Evolutionary conservation across 306 rosid genomes (phyloP).

Genomic region (Sophora flavescens): DNA sequence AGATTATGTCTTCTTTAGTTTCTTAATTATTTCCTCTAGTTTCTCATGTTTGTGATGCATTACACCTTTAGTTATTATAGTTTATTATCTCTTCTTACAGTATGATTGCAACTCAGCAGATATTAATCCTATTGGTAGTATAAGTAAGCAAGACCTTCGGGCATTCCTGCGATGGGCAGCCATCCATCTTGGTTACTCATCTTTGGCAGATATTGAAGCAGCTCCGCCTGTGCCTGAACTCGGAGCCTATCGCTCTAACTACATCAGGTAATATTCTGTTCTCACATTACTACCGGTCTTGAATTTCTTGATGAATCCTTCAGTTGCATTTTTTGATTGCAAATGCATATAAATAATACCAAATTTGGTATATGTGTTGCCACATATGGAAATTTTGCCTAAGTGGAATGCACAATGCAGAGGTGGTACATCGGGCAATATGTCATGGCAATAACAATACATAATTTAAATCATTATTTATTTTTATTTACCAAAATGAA

Average conservation of each 20-base stretch:
- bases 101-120: slow-evolving; percentile 97
- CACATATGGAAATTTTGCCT: not conserved
- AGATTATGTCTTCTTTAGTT: slow-evolving; percentile 3
- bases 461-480: not conserved
- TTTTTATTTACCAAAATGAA: not conserved
- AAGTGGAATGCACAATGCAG: not conserved
- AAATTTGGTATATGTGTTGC: slow-evolving; percentile 25
- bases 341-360: not conserved
- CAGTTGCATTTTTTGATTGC: slow-evolving; percentile 24
- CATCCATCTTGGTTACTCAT: slow-evolving; percentile 78
- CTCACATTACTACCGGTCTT: not conserved
- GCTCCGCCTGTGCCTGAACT: slow-evolving; percentile 99
- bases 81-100: slow-evolving; percentile 56
- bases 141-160: slow-evolving; percentile 91
- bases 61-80: slow-evolving; percentile 31
- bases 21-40: slow-evolving; percentile 8
- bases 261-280: slow-evolving; percentile 73
- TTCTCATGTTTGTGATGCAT: slow-evolving; percentile 25
- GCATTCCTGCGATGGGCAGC: slow-evolving; percentile 93
- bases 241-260: slow-evolving; percentile 95
- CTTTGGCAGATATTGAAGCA: slow-evolving; percentile 89
- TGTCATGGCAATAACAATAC: not conserved
- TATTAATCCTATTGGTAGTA: slow-evolving; percentile 95
- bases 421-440: not conserved
- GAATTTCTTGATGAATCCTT: slow-evolving; percentile 32